phyloP scores from a whole-genome alignment of 345 rosid genomes.

The Eucalyptus paniculata region DNA sequence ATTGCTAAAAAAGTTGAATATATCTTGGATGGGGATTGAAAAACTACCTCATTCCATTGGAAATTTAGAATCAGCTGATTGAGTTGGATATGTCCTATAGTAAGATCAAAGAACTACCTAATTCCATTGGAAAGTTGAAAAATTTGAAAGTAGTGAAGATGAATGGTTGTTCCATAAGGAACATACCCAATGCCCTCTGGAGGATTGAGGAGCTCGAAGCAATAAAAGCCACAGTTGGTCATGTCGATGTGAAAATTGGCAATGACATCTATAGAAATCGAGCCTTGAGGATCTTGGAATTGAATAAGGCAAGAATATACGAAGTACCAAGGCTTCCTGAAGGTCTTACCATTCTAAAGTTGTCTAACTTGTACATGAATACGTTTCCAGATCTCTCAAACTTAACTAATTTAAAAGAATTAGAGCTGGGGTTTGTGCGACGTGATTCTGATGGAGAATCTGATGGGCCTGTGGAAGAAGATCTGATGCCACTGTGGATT shows the following conservation, averaged over 20 bases:
- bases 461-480: rapidly evolving
- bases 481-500: not conserved
- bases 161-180: rapidly evolving
- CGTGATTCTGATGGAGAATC: rapidly evolving
- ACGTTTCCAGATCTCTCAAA: not conserved
- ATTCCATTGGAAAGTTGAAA: not conserved
- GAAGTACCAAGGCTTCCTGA: not conserved
- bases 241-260: not conserved
- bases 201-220: no score
- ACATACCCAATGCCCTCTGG: rapidly evolving
- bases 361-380: rapidly evolving
- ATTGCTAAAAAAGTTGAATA: no score
- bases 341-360: not conserved
- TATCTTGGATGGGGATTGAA: no score
- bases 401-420: rapidly evolving
- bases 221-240: no score
- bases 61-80: no score
- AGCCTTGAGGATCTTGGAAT: rapidly evolving
- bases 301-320: rapidly evolving
- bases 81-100: no score
- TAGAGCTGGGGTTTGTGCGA: rapidly evolving
- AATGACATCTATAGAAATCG: rapidly evolving
- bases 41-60: no score
- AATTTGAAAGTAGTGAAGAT: not conserved
- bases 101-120: not conserved